Evolutionary conservation across 164 flowering plant species (phyloP), one percentile per base, ranked within the genome.

Genomic region (grape (Vitis vinifera)): DNA sequence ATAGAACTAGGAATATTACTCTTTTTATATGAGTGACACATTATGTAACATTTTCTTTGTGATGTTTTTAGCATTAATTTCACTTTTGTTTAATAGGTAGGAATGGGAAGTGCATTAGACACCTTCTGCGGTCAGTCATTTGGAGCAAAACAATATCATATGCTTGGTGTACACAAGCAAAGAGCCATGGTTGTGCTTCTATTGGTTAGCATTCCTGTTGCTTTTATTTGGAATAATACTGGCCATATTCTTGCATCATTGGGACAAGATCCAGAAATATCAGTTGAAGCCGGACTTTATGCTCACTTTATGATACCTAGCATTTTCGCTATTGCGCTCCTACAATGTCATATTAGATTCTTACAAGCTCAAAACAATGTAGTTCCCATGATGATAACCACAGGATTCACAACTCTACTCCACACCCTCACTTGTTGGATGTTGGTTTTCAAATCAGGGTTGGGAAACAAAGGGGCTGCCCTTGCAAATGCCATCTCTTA

Each of bases 61-160:
- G 44, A 31, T 31, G 44, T 31, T 31, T 31, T 31, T 31, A 31
- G 44, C 44, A 31, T 31, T 31, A 31, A 7, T 31, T 31, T n/a
- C 10, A 0, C 17, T 61, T 48, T 29, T 31, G 10, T 2, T 58
- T 58, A 51, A 62, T 23, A 82, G 85, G 64, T 59, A 9, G 85
- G 85, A 51, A 63, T 82, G 82, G 73, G 68, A 52, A 75, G 79
- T 61, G 86, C 86, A 49, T 61, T 83, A 30, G 86, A 83, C 50
- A 83, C 86, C 13, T 73, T 79, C 48, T 83, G 84, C 63, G 86
- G 86, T 14, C 86, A 83, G 51, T 62, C 84, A 1, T 80, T 72
- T 51, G 86, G 86, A 4, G 86, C 83, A 63, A 74, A 82, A 37
- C 81, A 82, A n/a, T 80, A 78, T 59, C 78, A 83, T 15, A 69